Evolutionary conservation across 2,329 filamentous ascomycete species (phyloP).

Genomic region (Akanthomyces lecanii): DNA sequence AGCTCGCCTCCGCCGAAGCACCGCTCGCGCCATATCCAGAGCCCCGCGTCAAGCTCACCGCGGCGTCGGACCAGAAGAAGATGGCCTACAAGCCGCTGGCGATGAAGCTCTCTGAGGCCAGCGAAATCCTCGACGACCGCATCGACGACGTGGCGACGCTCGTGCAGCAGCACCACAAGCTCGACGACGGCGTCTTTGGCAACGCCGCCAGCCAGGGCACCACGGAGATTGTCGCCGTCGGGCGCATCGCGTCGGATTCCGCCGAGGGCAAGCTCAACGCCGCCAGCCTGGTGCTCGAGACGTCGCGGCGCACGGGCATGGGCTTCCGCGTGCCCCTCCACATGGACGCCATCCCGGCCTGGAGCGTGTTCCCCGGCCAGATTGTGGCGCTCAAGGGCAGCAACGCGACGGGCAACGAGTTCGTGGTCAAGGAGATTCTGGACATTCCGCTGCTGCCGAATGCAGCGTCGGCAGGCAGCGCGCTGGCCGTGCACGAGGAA

Average conservation of each 20-base stretch:
- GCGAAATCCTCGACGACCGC: constrained; percentile 88
- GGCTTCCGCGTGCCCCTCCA: constrained; percentile 78
- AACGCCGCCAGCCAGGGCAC: constrained; percentile 83
- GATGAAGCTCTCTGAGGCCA: constrained; percentile 90
- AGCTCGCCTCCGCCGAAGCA: constrained; percentile 62
- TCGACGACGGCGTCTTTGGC: constrained; percentile 79
- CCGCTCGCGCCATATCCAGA: constrained; percentile 70
- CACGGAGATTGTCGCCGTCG: constrained; percentile 82
- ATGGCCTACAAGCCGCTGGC: constrained; percentile 87
- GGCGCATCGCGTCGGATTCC: constrained; percentile 84
- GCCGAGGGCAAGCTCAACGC: constrained; percentile 81
- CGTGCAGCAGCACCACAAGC: constrained; percentile 66
- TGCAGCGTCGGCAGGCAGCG: constrained; percentile 64
- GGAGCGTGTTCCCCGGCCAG: constrained; percentile 90
- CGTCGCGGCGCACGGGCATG: constrained; percentile 75
- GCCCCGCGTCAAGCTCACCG: constrained; percentile 76
- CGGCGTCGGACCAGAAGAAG: constrained; percentile 85
- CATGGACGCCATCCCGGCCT: constrained; percentile 61
- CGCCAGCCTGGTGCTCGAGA: constrained; percentile 83
- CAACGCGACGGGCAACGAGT: constrained; percentile 81
- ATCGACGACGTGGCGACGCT: constrained; percentile 84
- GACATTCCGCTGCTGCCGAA: constrained; percentile 68
- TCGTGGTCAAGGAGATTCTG: constrained; percentile 73
- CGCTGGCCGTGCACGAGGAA: constrained; percentile 65
- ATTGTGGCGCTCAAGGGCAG: constrained; percentile 83